phyloP scores from a whole-genome alignment of 495 filamentous ascomycete species.

The Aspergillus olivimuriae region DNA sequence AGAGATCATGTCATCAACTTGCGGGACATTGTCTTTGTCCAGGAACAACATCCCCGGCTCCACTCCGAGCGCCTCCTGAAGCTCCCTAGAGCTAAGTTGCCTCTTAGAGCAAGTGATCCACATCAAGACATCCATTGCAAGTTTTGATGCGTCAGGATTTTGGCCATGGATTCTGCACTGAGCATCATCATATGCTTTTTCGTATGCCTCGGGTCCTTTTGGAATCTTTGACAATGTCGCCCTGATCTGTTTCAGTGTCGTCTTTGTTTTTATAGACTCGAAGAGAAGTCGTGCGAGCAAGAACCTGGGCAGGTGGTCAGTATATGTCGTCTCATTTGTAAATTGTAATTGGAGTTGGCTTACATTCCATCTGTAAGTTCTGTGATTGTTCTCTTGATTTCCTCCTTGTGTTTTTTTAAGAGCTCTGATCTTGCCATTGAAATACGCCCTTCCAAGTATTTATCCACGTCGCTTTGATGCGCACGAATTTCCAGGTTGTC shows the following conservation, averaged over 20 bases:
- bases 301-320: constrained; percentile 32
- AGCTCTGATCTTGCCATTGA: constrained; percentile 12
- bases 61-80: constrained; percentile 44
- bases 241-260: too few relatives aligned
- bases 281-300: constrained; percentile 47
- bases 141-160: constrained; percentile 24
- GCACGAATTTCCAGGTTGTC: not conserved
- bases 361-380: constrained; percentile 37
- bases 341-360: constrained; percentile 13
- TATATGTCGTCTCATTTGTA: not conserved
- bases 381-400: constrained; percentile 24
- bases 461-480: constrained; percentile 5
- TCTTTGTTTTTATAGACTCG: constrained; percentile 17
- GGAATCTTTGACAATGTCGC: constrained; percentile 30
- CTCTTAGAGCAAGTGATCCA: constrained; percentile 31
- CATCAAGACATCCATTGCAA: constrained; percentile 20
- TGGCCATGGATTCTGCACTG: constrained; percentile 6
- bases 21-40: constrained; percentile 32
- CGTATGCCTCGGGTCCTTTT: constrained; percentile 9
- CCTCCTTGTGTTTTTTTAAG: constrained; percentile 16
- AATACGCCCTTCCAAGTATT: constrained; percentile 21
- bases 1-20: constrained; percentile 36
- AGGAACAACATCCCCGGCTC: constrained; percentile 19
- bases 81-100: constrained; percentile 32
- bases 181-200: constrained; percentile 18